These are phyloP conservation scores for Diaporthe helianthi DNA, from an alignment of 2,329 filamentous ascomycete genomes.

Conservation along the genomic window DNA sequence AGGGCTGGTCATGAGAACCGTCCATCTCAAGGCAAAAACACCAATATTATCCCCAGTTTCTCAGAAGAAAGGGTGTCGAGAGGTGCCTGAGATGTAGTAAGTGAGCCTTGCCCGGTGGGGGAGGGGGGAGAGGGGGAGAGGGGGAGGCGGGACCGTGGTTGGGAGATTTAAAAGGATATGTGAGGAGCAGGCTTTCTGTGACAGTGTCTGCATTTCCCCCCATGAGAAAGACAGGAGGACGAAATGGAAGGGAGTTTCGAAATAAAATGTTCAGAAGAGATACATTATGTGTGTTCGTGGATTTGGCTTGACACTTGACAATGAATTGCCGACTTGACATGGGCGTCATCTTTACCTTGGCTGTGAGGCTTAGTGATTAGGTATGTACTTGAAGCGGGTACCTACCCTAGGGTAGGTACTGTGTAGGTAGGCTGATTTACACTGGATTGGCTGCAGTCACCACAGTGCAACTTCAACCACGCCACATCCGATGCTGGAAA, in stretches of 20 bases:
- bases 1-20: background rate
- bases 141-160: background rate
- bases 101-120: no score
- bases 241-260: background rate
- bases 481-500: background rate
- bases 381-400: no score
- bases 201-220: background rate
- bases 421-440: background rate
- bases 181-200: background rate
- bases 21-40: background rate
- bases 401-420: no score
- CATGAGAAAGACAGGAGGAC: background rate
- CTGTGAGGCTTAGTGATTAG: slow-evolving; percentile 20
- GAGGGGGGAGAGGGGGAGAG: no score
- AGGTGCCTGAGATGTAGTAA: background rate
- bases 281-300: background rate
- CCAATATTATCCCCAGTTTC: background rate
- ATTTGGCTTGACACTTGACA: background rate
- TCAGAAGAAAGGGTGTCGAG: background rate
- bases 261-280: background rate
- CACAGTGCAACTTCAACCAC: background rate
- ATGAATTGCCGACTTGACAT: background rate
- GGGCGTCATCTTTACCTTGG: background rate
- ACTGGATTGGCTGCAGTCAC: slow-evolving; percentile 25
- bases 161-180: background rate